Percentiles rank a stretch among this genome's conserved stretches.
phyloP scores from a whole-genome alignment of 257 asterid species.

The Knoxia roxburghii region DNA sequence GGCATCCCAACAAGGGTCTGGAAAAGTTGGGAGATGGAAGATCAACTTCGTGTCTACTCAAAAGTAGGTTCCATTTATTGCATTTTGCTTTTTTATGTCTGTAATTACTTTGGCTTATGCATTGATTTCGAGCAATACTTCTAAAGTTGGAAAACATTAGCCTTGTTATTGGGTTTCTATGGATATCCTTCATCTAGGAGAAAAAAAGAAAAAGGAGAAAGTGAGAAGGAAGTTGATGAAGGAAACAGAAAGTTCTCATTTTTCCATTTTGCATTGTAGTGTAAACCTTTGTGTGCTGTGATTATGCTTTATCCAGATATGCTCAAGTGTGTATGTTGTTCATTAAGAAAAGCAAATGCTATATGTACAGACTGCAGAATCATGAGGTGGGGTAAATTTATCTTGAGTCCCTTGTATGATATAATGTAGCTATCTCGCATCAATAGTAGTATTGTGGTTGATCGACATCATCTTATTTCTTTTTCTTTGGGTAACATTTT shows the following conservation, averaged over 20 bases:
- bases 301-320: neutral
- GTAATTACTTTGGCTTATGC: neutral
- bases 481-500: constrained; percentile 16
- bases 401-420: neutral
- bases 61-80: constrained; percentile 48
- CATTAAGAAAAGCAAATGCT: no score
- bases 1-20: constrained; percentile 97
- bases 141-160: no score
- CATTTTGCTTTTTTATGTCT: constrained; percentile 1
- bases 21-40: constrained; percentile 93
- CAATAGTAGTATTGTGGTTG: neutral
- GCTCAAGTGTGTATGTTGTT: neutral
- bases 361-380: neutral
- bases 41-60: constrained; percentile 89
- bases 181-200: neutral
- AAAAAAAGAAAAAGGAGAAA: neutral
- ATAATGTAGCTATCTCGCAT: neutral
- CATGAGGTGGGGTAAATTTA: no score
- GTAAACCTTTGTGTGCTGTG: neutral
- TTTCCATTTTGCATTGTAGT: neutral
- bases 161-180: neutral
- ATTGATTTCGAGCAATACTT: neutral
- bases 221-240: neutral
- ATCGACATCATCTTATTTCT: neutral
- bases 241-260: neutral